Evolutionary conservation across 2,329 filamentous ascomycete genomes (phyloP).

Genomic region (Exophiala bonariae): DNA sequence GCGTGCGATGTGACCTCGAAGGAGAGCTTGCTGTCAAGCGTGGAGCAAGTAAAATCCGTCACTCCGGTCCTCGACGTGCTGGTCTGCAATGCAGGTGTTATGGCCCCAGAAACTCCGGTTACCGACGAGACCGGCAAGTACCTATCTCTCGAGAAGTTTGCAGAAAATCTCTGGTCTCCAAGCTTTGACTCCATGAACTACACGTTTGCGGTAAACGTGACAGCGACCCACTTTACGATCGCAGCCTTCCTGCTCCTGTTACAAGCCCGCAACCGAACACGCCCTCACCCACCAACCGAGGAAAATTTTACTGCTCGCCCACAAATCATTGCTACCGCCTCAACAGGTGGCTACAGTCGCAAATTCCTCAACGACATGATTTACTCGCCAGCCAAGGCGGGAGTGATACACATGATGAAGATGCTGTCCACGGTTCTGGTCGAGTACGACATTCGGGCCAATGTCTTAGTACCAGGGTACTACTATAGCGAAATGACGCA

Average conservation of each 20-base stretch:
- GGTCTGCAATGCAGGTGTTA: conserved; percentile 37
- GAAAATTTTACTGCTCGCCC: conserved; percentile 30
- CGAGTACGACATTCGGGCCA: conserved; percentile 46
- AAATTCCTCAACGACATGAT: neutral
- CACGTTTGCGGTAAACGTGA: conserved; percentile 36
- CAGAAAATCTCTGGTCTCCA: conserved; percentile 8
- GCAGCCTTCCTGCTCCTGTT: conserved; percentile 42
- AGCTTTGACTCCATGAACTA: conserved; percentile 32
- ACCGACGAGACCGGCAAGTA: neutral
- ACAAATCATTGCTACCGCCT: conserved; percentile 49
- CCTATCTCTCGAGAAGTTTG: conserved; percentile 6
- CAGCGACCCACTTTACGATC: conserved; percentile 38
- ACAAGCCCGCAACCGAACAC: conserved; percentile 41
- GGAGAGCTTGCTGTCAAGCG: conserved; percentile 31
- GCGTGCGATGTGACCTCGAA: conserved; percentile 44
- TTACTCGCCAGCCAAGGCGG: conserved; percentile 51
- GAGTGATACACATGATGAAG: conserved; percentile 50
- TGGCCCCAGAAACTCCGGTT: conserved; percentile 35
- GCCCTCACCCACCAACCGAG: conserved; percentile 29
- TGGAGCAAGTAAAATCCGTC: conserved; percentile 32
- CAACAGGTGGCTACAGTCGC: conserved; percentile 41
- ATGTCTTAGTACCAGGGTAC: conserved; percentile 51
- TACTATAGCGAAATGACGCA: conserved; percentile 62
- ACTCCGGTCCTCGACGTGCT: conserved; percentile 38
- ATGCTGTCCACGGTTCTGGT: conserved; percentile 45